These are phyloP conservation scores for Platanthera guangdongensis DNA, from an alignment of 106 monocot species.

Conservation along the genomic window DNA sequence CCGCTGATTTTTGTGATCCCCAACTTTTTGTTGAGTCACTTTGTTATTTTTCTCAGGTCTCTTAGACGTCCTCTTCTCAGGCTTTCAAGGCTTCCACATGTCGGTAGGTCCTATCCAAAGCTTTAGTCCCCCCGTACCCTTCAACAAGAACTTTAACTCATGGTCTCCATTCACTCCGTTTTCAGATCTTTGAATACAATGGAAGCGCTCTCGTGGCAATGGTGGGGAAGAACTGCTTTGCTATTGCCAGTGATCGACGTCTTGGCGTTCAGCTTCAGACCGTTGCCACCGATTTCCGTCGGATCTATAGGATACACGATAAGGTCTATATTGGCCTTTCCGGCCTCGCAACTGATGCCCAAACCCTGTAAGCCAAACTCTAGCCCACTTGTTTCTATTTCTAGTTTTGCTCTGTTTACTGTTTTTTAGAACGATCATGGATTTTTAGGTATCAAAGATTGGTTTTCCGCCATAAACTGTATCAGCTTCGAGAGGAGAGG, in stretches of 20 bases:
- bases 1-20: too few relatives aligned
- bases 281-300: slow-evolving; percentile 66
- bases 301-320: slow-evolving; percentile 78
- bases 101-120: neutral
- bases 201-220: slow-evolving; percentile 86
- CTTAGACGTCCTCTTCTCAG: too few relatives aligned
- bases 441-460: slow-evolving; percentile 50
- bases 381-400: neutral
- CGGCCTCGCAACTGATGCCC: slow-evolving; percentile 80
- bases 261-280: slow-evolving; percentile 89
- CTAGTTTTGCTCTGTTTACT: neutral
- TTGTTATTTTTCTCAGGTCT: too few relatives aligned
- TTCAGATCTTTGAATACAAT: slow-evolving; percentile 90
- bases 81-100: neutral
- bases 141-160: neutral
- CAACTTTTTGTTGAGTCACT: too few relatives aligned
- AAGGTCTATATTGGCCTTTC: slow-evolving; percentile 82
- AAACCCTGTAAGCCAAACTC: slow-evolving; percentile 40
- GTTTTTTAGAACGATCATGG: neutral
- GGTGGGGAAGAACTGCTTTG: slow-evolving; percentile 91
- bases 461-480: slow-evolving; percentile 68
- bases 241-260: slow-evolving; percentile 80
- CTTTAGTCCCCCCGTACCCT: neutral
- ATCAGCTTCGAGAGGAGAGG: slow-evolving; percentile 79
- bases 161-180: neutral